Base-by-base conservation (phyloP, 2,329 filamentous ascomycete species). In the Alternaria sp. region DNA sequence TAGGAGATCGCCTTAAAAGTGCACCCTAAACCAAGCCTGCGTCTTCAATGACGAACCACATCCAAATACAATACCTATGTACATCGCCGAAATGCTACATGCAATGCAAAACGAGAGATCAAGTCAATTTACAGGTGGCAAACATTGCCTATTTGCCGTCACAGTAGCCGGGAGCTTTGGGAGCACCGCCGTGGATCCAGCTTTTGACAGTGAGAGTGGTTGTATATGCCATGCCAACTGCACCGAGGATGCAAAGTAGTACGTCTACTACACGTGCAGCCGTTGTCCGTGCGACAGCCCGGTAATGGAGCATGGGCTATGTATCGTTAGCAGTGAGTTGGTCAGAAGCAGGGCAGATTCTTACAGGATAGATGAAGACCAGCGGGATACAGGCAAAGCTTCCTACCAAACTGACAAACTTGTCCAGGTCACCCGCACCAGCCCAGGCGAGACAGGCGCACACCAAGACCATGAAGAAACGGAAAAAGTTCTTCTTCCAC, bases 401-500 rank as follows among this genome's bases (percentile, higher is more conserved):
- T 65, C 95, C 95, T 21, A 99, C 93, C 37, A 99, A 84, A 23
- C 93, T 90, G 31, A 99, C 96, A 77, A 99, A 99, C 79, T 98
- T 98, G 81, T 99, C 95, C 54, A 99, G 81, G 78, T 98, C 90
- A 67, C 92, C 91, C 3, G 95, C 94, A 61, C 95, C 95, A 42
- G 89, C 88, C 92, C 93, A 99, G 2, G 94, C 94, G 65, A 99
- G 90, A 58, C 88, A 79, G 0, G 93, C 91, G 72, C 95, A 98
- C 24, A 95, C 79, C 71, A 91, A 86, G 50, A 98, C 95, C 62
- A 97, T 87, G 73, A 94, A 89, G 83, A 98, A 99, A 54, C 95
- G 90, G 82, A 97, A 99, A 33, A 90, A 82, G 70, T 99, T 99
- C 87, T 99, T 99, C 84, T 98, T 91, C 95, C 95, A 99, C 82